These are phyloP conservation scores for Cladosporium colombiae DNA, from an alignment of 2,329 filamentous ascomycete genomes.

Conservation along the genomic window DNA sequence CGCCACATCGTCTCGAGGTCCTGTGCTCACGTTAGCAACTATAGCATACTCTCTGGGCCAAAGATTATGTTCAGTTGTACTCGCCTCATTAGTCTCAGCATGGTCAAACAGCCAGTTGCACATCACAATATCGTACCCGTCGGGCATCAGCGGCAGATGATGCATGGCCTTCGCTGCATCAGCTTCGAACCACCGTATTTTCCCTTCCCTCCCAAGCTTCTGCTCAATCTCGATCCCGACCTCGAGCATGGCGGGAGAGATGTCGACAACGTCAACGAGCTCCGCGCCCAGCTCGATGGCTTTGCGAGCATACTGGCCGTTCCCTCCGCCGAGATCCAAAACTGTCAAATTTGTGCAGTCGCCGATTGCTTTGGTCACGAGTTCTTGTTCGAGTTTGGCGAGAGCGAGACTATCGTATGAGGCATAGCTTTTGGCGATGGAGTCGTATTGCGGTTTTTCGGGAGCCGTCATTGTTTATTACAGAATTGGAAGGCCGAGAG, in stretches of 20 bases:
- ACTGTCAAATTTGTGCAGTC: constrained; percentile 22
- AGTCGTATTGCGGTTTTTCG: constrained; percentile 20
- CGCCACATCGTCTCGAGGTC: constrained; percentile 21
- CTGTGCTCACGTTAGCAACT: neutral
- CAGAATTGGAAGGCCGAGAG: neutral
- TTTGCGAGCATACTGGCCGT: constrained; percentile 23
- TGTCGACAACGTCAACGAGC: constrained; percentile 24
- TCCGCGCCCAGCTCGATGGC: constrained; percentile 23
- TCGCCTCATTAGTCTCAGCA: constrained; percentile 21
- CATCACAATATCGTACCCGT: constrained; percentile 27
- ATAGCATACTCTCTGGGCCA: neutral
- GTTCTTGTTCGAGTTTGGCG: constrained; percentile 21
- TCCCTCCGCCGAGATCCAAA: constrained; percentile 25
- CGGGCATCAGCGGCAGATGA: constrained; percentile 18
- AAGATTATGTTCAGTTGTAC: neutral
- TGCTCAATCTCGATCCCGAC: constrained; percentile 21
- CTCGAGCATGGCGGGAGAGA: constrained; percentile 22
- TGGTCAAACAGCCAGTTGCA: constrained; percentile 25
- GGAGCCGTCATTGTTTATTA: neutral
- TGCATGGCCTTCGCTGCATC: constrained; percentile 21
- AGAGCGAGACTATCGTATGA: constrained; percentile 19
- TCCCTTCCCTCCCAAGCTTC: constrained; percentile 13
- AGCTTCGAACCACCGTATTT: constrained; percentile 23
- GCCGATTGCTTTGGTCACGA: constrained; percentile 21
- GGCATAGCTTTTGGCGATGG: constrained; percentile 20